These are phyloP conservation scores for Picea abies DNA, from an alignment of 83 land plant genomes.

Conservation along the genomic window DNA sequence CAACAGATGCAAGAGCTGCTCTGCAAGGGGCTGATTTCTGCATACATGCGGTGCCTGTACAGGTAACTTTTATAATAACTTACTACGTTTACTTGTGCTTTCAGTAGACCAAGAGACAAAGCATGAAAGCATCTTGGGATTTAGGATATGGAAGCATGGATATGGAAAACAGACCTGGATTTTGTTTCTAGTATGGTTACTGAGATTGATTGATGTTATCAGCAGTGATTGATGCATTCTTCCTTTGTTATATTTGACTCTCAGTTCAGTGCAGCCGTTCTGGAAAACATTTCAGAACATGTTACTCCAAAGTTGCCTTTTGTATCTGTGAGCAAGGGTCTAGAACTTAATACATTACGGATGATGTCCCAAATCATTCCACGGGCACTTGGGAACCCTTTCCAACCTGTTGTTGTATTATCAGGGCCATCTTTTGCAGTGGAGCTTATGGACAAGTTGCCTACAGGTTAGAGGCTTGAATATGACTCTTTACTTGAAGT, in stretches of 20 bases:
- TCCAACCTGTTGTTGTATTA: constrained; percentile 86
- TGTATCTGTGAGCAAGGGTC: constrained; percentile 91
- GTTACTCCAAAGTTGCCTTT: constrained; percentile 84
- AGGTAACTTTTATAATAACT: constrained; percentile 40
- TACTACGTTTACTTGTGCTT: not conserved
- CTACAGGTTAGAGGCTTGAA: constrained; percentile 49
- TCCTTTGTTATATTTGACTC: constrained; percentile 5
- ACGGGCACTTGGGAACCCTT: constrained; percentile 69
- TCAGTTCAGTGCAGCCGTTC: constrained; percentile 89
- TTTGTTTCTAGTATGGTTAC: not conserved
- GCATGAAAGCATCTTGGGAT: not conserved
- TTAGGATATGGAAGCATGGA: constrained; percentile 15
- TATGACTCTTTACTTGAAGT: not conserved
- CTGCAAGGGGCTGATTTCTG: constrained; percentile 80
- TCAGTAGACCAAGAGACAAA: not conserved
- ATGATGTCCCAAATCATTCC: constrained; percentile 97
- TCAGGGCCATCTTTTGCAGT: constrained; percentile 96
- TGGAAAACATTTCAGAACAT: constrained; percentile 64
- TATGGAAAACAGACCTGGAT: not conserved
- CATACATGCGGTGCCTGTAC: constrained; percentile 92
- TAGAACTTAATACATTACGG: constrained; percentile 81
- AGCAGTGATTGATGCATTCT: not conserved
- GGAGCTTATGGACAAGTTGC: constrained; percentile 89
- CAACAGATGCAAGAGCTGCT: constrained; percentile 77
- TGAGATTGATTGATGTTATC: not conserved